Conservation (phyloP, 1,284 basidiomycete species). For the Hymenochaete sp. region DNA sequence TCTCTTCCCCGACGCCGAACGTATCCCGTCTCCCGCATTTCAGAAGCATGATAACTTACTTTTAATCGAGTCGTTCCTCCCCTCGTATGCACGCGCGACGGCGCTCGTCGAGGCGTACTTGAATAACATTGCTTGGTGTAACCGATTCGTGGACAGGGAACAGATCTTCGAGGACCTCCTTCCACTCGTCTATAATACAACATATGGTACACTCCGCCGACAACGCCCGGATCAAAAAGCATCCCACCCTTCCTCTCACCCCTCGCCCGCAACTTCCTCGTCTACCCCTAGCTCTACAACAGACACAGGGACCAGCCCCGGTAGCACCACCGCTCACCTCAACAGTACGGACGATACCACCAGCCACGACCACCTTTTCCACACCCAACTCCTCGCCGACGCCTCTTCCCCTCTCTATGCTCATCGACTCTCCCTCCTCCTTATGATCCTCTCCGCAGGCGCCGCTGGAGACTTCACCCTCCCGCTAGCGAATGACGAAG, state of each 20-base stretch:
- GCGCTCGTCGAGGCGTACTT: slow-evolving; percentile 16
- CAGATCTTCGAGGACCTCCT: slow-evolving; percentile 16
- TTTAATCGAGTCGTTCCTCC: slow-evolving; percentile 6
- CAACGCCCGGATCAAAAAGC: too few relatives aligned
- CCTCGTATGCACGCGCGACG: slow-evolving; percentile 14
- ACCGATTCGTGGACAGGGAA: slow-evolving; percentile 10
- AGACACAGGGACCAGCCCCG: too few relatives aligned
- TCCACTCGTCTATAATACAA: slow-evolving; percentile 6
- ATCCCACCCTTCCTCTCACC: too few relatives aligned
- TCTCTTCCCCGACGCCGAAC: not conserved
- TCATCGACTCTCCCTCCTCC: slow-evolving; percentile 18
- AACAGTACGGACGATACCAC: not conserved
- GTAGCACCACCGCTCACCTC: too few relatives aligned
- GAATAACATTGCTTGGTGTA: slow-evolving; percentile 9
- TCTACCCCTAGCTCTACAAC: too few relatives aligned
- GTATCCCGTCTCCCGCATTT: too few relatives aligned
- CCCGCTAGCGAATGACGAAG: slow-evolving; percentile 21
- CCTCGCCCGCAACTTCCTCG: not conserved
- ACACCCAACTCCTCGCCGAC: too few relatives aligned
- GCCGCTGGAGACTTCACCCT: slow-evolving; percentile 21
- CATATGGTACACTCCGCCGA: not conserved
- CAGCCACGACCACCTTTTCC: not conserved
- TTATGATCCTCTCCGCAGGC: slow-evolving; percentile 20
- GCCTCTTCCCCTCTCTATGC: too few relatives aligned
- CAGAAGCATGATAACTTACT: slow-evolving; percentile 3